These are phyloP conservation scores for Pleoardoris graminearum DNA, from an alignment of 2,329 filamentous ascomycete genomes.

Conservation along the genomic window DNA sequence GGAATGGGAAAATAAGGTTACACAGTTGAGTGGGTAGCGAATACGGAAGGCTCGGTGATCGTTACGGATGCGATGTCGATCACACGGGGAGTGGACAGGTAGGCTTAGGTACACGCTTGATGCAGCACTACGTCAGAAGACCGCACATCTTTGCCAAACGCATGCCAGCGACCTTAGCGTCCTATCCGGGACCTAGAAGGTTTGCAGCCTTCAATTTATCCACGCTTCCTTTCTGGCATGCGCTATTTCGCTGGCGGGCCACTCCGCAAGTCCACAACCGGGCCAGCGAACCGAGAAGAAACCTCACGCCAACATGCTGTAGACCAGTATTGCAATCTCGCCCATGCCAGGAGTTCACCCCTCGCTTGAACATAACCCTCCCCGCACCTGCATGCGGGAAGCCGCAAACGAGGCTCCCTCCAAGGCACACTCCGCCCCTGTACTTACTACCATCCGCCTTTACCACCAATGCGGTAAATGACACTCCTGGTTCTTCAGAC, in stretches of 20 bases:
- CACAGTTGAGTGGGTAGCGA: background rate
- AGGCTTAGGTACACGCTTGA: background rate
- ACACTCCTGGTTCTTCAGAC: background rate
- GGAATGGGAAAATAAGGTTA: background rate
- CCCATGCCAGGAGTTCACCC: background rate
- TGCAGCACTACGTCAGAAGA: background rate
- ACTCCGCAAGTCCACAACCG: too few relatives aligned
- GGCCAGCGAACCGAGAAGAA: too few relatives aligned
- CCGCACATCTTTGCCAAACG: too few relatives aligned
- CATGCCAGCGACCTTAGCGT: too few relatives aligned
- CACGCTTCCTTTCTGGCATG: too few relatives aligned
- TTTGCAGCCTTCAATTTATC: too few relatives aligned
- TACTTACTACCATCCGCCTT: background rate
- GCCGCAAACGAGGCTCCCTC: background rate
- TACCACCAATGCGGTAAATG: background rate
- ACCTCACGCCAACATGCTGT: too few relatives aligned
- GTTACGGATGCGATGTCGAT: background rate
- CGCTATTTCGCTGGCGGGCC: too few relatives aligned
- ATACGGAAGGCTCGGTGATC: background rate
- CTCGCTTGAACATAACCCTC: slow-evolving; percentile 7
- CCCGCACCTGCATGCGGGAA: background rate
- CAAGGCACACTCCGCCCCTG: slow-evolving; percentile 5
- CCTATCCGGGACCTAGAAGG: too few relatives aligned
- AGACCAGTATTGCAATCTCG: too few relatives aligned
- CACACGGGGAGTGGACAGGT: too few relatives aligned